Evolutionary conservation across 139 green algal genomes (phyloP), one percentile per base, ranked within the genome.

Genomic region (Cymbomonas tetramitiformis): DNA sequence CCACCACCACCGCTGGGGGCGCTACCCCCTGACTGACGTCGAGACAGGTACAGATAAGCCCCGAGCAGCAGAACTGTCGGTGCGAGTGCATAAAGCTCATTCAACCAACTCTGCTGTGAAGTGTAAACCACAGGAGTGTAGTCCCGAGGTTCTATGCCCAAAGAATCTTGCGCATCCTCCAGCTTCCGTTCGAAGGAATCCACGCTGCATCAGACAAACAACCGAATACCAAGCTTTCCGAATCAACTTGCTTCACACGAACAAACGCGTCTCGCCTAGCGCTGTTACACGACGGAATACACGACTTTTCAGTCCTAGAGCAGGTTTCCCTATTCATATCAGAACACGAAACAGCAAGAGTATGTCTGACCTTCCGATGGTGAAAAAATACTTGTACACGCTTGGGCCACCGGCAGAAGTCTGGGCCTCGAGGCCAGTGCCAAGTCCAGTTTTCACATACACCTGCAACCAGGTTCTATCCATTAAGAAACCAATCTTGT

Each of bases 151-250:
- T 57, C 53, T 26, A 72, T 47, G 19, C 73, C 76, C 46, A 85
- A 30, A 24, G 57, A 18, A 9, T 71, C 57, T 72, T 97, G 87
- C 6, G 85, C 87, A 23, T 94, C 89, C 52, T 97, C 87, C 57
- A 99, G 74, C 65, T 94, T 87, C 7, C 87, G 77, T 72, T 99
- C 92, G 70, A 99, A 97, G 24, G 73, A 70, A 48, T 97, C 89
- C 10, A 94, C 72, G n/a, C n/a, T n/a, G 41, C 62, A 82, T 21
- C 21, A 8, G 44, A 10, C 9, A 10, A 15, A 9, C 44, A 8
- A 51, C 9, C 8, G 10, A 15, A 8, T 10, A 51, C 44, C 26
- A 28, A 51, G 29, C 8, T 9, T 10, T 10, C 8, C 9, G 29
- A 51, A 8, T 9, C 8, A 51, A 8, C 21, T 15, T 51, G 8